Percentiles rank a stretch among this genome's conserved stretches.
Conservation (phyloP, 495 filamentous ascomycete species). For the Opeltia flavorubescens region DNA sequence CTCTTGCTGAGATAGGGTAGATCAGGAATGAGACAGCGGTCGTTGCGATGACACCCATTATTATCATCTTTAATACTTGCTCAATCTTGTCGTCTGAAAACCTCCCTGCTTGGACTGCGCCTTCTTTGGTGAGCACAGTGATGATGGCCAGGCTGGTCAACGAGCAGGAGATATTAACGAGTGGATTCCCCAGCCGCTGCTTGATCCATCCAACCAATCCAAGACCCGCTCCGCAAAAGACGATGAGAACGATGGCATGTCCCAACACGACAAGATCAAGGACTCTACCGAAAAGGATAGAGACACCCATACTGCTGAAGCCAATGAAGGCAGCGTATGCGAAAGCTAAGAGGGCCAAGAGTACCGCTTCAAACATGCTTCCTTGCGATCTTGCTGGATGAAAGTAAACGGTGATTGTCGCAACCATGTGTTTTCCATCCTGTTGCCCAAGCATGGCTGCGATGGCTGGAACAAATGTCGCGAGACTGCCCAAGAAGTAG, state of each 20-base stretch:
- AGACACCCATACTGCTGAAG: conserved; percentile 75
- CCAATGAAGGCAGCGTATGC: conserved; percentile 70
- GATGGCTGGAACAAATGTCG: conserved; percentile 67
- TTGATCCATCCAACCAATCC: conserved; percentile 91
- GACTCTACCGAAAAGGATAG: conserved; percentile 55
- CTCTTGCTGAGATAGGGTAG: conserved; percentile 69
- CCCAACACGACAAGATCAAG: conserved; percentile 53
- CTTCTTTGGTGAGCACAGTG: conserved; percentile 85
- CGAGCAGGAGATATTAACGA: conserved; percentile 85
- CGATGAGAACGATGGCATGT: conserved; percentile 65
- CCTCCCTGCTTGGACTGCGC: conserved; percentile 62
- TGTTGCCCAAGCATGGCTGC: conserved; percentile 63
- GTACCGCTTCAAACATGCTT: conserved; percentile 77
- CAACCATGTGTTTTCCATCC: conserved; percentile 93
- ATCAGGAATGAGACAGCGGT: conserved; percentile 65
- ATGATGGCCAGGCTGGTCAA: conserved; percentile 84
- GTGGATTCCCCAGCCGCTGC: conserved; percentile 67
- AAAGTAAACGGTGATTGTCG: conserved; percentile 88
- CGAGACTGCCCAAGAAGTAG: conserved; percentile 77
- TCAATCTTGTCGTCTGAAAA: conserved; percentile 71
- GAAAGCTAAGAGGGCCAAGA: conserved; percentile 73
- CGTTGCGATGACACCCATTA: conserved; percentile 67
- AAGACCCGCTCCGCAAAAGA: conserved; percentile 81
- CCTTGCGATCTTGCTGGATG: conserved; percentile 85
- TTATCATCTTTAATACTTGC: conserved; percentile 80